Base-by-base conservation (phyloP, 305 asterid species). In the Solanum hybrid region DNA sequence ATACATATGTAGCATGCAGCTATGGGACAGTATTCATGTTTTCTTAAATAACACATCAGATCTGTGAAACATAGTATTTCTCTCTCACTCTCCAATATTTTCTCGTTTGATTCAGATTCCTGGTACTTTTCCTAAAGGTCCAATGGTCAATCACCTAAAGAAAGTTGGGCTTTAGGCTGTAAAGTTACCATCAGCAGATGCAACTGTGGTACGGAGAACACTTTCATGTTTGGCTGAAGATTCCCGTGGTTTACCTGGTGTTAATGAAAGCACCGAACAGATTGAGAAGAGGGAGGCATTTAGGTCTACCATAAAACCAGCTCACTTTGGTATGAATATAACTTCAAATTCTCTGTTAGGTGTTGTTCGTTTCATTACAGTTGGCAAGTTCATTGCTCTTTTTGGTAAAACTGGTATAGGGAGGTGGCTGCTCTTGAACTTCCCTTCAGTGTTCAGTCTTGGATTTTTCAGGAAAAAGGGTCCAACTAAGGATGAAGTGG, bases 401-500 rank as follows among this genome's bases (percentile, higher is more conserved):
- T 87, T 97, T 26, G 89, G 97, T 82, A 93, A 91, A 83, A 29
- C 36, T 40, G 69, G 94, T 73, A 84, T 90, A 1, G 99, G 99
- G 20, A 93, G 98, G 91, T 90, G 94, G 98, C 94, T 96, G 89
- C 98, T 97, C 51, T 86, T 95, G 9, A 94, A 92, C 57, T 97
- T 93, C 51, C 99, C 99, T 2, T 92, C 97, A 0, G 34, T 95
- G 79, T 97, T 96, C 92, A 96, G 97, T 93, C 91, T 95, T 5
- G 98, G 98, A 37, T 18, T 89, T 90, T 96, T 95, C 91, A 90
- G 88, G 92, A 95, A 96, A 92, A 91, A 93, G 11, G 99, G 99
- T 90, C 99, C 99, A 2, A 88, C 98, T 0, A 96, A 95, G 93
- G 99, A 97, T 18, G 95, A 97, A 92, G 98, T 96, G 76, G 93